These are phyloP conservation scores for Spirogloea muscicola DNA, from an alignment of 139 green algal species.

Conservation along the genomic window DNA sequence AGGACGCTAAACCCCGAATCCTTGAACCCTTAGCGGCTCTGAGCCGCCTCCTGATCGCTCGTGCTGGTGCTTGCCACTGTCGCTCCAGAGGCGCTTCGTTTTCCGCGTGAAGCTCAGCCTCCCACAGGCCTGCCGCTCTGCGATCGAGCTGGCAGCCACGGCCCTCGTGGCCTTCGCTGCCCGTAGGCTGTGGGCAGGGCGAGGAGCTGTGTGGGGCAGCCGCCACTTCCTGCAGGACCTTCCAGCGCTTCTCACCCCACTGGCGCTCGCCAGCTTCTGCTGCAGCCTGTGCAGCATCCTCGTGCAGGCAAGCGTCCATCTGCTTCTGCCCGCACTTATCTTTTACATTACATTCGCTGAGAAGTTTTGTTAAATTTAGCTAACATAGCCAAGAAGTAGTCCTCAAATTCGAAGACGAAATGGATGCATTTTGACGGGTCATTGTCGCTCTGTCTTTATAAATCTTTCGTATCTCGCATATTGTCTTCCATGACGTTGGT, in stretches of 20 bases:
- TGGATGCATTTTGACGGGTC: not conserved
- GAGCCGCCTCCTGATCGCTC: too few relatives aligned
- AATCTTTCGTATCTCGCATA: not conserved
- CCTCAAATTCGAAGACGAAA: not conserved
- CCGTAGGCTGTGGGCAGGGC: not conserved
- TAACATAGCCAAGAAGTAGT: too few relatives aligned
- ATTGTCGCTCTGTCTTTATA: not conserved
- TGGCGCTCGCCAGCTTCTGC: constrained; percentile 21
- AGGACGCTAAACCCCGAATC: too few relatives aligned
- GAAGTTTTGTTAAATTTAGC: not conserved
- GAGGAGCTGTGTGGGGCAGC: not conserved
- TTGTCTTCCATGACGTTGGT: too few relatives aligned
- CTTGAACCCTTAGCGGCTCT: too few relatives aligned
- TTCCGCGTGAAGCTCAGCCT: constrained; percentile 24
- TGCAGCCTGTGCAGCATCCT: constrained; percentile 6
- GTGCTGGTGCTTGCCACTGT: too few relatives aligned
- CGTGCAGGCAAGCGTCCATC: constrained; percentile 13
- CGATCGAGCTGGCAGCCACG: too few relatives aligned
- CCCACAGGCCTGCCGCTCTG: not conserved
- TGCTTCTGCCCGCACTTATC: too few relatives aligned
- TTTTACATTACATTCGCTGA: not conserved
- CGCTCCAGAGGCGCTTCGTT: constrained; percentile 5
- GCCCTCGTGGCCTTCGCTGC: not conserved
- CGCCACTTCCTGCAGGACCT: not conserved
- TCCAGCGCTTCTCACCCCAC: too few relatives aligned